phyloP scores from a whole-genome alignment of 257 asterid species.

The Perilla frutescens region DNA sequence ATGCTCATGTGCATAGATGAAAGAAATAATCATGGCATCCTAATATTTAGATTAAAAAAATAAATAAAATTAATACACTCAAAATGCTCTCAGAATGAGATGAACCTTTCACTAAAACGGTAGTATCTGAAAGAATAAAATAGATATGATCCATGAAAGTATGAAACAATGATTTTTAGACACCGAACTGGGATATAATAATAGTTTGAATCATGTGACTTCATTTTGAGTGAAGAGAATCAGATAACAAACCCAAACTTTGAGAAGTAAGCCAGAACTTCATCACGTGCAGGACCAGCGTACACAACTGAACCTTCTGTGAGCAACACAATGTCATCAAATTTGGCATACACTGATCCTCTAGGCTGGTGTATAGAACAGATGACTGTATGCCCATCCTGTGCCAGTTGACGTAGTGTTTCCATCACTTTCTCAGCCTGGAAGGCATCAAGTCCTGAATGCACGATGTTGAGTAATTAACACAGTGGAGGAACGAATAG shows the following conservation, averaged over 20 bases:
- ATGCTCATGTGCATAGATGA: constrained; percentile 11
- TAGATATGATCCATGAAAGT: constrained; percentile 19
- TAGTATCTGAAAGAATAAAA: not conserved
- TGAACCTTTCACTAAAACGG: not conserved
- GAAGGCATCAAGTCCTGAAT: constrained; percentile 99
- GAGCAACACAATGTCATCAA: constrained; percentile 90
- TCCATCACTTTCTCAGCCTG: constrained; percentile 99
- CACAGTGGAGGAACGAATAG: constrained; percentile 13
- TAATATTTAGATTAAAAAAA: constrained; percentile 1
- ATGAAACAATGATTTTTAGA: constrained; percentile 6
- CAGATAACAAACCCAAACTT: constrained; percentile 76
- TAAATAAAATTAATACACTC: not conserved
- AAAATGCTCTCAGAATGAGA: not conserved
- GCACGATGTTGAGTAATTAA: constrained; percentile 35
- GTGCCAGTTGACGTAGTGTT: constrained; percentile 83
- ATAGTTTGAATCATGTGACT: constrained; percentile 19
- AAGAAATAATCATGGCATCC: constrained; percentile 8
- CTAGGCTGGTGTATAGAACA: constrained; percentile 99
- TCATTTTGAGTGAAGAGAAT: constrained; percentile 27
- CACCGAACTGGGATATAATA: constrained; percentile 7
- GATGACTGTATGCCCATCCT: constrained; percentile 95
- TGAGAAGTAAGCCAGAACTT: constrained; percentile 73
- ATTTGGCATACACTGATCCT: constrained; percentile 93
- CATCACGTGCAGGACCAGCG: constrained; percentile 89
- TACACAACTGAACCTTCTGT: constrained; percentile 89